phyloP scores from a whole-genome alignment of 208 protist genomes.

The Acanthamoeba healyi region DNA sequence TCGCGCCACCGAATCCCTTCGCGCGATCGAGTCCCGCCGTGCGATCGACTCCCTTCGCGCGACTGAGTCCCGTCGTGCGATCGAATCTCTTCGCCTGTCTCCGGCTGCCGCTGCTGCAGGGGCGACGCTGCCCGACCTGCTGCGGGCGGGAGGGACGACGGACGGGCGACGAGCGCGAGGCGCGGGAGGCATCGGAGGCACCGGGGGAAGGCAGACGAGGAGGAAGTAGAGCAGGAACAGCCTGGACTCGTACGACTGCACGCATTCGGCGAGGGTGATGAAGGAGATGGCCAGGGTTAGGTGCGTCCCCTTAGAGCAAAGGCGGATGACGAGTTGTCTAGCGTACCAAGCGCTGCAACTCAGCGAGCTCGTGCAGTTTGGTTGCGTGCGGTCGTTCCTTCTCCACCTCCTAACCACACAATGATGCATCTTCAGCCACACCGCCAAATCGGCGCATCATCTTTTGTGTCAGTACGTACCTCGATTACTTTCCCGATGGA shows the following conservation, averaged over 20 bases:
- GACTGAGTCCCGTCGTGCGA: no score
- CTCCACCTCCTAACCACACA: not conserved
- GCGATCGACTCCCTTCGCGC: no score
- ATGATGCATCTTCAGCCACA: not conserved
- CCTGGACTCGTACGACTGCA: slow-evolving; percentile 18
- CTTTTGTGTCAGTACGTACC: not conserved
- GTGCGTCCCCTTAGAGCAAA: not conserved
- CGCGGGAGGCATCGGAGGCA: no score
- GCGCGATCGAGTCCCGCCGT: no score
- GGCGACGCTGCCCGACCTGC: no score
- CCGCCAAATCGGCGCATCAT: not conserved
- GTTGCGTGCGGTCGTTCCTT: not conserved
- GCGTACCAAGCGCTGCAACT: slow-evolving; percentile 17
- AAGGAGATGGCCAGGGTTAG: not conserved
- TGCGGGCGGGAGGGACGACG: not conserved
- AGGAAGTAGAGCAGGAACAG: slow-evolving; percentile 35
- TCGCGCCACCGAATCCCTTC: no score
- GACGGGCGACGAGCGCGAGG: no score
- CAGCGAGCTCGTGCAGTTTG: not conserved
- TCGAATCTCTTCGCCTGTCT: no score
- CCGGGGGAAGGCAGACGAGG: not conserved
- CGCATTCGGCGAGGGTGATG: no score
- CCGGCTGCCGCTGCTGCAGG: no score
- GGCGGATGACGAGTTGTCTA: not conserved
- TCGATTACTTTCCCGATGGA: not conserved